A percentile compares a stretch with the other conserved stretches of the same genome.
Evolutionary conservation across 2,329 filamentous ascomycete species (phyloP).

Genomic region (Epichloe uncinata): DNA sequence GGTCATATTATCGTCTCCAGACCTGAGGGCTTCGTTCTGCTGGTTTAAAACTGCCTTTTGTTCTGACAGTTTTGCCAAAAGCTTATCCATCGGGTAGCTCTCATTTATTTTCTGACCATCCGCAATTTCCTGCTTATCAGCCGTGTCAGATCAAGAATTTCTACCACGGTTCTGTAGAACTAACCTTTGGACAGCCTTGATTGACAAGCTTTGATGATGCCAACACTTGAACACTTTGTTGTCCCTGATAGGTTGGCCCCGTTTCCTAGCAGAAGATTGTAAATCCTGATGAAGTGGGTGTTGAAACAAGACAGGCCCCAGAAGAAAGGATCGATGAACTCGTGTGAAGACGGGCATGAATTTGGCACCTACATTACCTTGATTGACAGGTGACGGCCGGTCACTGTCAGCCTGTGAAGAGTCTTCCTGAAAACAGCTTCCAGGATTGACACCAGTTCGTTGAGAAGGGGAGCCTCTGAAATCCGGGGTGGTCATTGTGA

Average conservation of each 20-base stretch:
- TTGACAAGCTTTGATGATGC: conserved; percentile 42
- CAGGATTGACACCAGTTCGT: conserved; percentile 9
- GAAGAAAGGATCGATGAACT: background rate
- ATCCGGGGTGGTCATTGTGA: conserved; percentile 19
- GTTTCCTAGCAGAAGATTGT: conserved; percentile 9
- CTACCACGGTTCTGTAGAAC: background rate
- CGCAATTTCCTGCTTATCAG: conserved; percentile 27
- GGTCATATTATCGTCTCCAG: conserved; percentile 21
- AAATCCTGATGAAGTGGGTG: background rate
- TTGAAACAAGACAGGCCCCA: background rate
- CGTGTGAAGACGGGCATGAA: background rate
- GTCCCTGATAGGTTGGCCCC: conserved; percentile 12
- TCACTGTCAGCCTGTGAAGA: conserved; percentile 8
- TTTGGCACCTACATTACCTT: conserved; percentile 10
- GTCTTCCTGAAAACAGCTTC: conserved; percentile 11
- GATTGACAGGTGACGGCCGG: conserved; percentile 5
- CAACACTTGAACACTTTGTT: conserved; percentile 34
- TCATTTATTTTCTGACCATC: conserved; percentile 19
- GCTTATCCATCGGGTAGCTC: conserved; percentile 51
- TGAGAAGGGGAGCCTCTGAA: conserved; percentile 16
- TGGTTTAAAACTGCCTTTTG: conserved; percentile 48
- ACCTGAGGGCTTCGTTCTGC: conserved; percentile 41
- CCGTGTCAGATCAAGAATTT: conserved; percentile 5
- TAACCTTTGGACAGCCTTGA: conserved; percentile 40
- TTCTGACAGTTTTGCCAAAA: conserved; percentile 61